phyloP scores from a whole-genome alignment of 768 basidiomycete genomes.

The Pleurotus tuoliensis region DNA sequence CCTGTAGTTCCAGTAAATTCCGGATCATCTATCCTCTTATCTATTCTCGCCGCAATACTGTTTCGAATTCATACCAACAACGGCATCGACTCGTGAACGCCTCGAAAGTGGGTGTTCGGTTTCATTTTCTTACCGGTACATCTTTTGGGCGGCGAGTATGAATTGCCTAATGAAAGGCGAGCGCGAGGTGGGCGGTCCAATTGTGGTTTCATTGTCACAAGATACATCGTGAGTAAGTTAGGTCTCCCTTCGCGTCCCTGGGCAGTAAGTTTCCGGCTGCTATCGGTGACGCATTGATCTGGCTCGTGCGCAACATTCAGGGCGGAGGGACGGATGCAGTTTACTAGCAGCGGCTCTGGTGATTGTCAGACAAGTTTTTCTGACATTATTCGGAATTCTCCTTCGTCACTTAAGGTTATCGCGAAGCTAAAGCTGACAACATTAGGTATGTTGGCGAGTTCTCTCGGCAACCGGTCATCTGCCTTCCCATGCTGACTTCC shows the following conservation, averaged over 20 bases:
- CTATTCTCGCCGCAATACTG: neutral
- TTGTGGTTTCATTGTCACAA: neutral
- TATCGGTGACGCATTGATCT: constrained; percentile 2
- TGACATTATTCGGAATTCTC: neutral
- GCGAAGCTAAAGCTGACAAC: neutral
- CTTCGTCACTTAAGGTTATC: neutral
- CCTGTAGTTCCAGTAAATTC: constrained; percentile 5
- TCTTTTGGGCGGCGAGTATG: neutral
- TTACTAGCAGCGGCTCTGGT: neutral
- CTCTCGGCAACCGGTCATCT: constrained; percentile 8
- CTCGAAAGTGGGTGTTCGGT: neutral
- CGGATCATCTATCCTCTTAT: constrained; percentile 7
- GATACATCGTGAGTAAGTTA: neutral
- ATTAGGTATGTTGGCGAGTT: constrained; percentile 3
- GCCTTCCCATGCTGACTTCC: neutral
- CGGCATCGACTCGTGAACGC: neutral
- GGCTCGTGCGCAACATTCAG: neutral
- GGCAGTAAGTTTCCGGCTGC: neutral
- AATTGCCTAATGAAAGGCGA: neutral
- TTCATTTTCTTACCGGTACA: neutral
- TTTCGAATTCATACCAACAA: neutral
- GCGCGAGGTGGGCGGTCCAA: neutral
- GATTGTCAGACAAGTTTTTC: neutral
- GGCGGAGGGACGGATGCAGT: neutral
- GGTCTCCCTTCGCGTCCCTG: neutral